Evolutionary conservation across 2,329 filamentous ascomycete species (phyloP), one percentile per base, ranked within the genome.

Genomic region (Trichoderma citrinoviride): DNA sequence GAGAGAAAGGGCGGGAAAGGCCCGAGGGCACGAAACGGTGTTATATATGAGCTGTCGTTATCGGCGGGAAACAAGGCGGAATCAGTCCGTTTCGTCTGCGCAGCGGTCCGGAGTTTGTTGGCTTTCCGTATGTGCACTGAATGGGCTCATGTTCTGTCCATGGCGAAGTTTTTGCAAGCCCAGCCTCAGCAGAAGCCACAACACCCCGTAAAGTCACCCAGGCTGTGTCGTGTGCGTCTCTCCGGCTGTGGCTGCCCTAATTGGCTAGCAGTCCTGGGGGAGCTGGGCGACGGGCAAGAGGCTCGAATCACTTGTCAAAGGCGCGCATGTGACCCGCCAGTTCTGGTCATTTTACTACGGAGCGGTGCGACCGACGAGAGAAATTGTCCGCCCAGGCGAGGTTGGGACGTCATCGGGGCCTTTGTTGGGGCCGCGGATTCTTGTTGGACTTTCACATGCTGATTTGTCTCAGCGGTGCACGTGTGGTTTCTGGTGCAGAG

Each of bases 321-420:
- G 56, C 27, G 21, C 46, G 41, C 66, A 67, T 67, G 66, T 66
- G 66, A 67, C 66, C 49, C 41, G 29, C 47, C 25, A 50, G 44
- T n/a, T 65, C 33, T 63, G 64, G 60, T 65, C 53, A 47, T 54
- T 53, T 53, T 33, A 6, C 40, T 37, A 54, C 19, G 29, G 50
- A 54, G 29, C 33, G 29, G 58, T 44, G 58, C 58, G 33, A 33
- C 41, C 25, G 37, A 44, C 15, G 29, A 29, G 23, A 61, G 25
- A 44, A 52, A 41, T 53, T 54, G 60, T 53, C 41, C 55, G 58
- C 37, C 21, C 44, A 49, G 19, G 25, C 43, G n/a, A n/a, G n/a
- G n/a, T 47, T 21, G 17, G 6, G 19, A 62, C 60, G 60, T 62
- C 60, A 62, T 62, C 49, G 40, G 60, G n/a, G 15, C 37, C 40